Conservation (phyloP, 164 flowering plant genomes). For the Piper betle region DNA sequence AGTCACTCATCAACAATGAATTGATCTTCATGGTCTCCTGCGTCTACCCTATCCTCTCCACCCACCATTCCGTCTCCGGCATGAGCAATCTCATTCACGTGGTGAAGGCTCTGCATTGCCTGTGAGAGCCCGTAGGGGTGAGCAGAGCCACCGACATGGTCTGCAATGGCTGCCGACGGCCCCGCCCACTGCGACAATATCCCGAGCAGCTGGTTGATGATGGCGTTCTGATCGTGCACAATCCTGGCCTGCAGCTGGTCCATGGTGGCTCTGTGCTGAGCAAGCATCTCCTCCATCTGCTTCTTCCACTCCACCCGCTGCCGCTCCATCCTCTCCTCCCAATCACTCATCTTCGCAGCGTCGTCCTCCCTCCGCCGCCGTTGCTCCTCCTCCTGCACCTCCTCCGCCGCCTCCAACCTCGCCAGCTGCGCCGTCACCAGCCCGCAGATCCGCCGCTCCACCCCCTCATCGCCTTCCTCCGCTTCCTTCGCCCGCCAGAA, state of each 20-base stretch:
- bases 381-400: slow-evolving; percentile 51
- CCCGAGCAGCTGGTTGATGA: slow-evolving; percentile 62
- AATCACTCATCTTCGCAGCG: slow-evolving; percentile 43
- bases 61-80: slow-evolving; percentile 76
- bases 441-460: slow-evolving; percentile 36
- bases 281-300: slow-evolving; percentile 60
- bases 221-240: slow-evolving; percentile 69
- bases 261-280: slow-evolving; percentile 65
- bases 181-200: slow-evolving; percentile 78
- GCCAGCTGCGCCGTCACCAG: slow-evolving; percentile 44
- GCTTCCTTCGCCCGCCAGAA: no score
- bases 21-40: slow-evolving; percentile 78
- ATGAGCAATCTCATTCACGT: slow-evolving; percentile 72
- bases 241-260: slow-evolving; percentile 64
- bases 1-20: slow-evolving; percentile 71
- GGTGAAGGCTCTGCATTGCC: slow-evolving; percentile 82
- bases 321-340: slow-evolving; percentile 68
- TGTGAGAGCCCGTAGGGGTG: slow-evolving; percentile 78
- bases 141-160: slow-evolving; percentile 47
- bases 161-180: slow-evolving; percentile 52
- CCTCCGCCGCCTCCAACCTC: slow-evolving; percentile 49
- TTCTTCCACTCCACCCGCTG: slow-evolving; percentile 74
- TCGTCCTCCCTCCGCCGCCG: slow-evolving; percentile 56
- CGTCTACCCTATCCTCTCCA: slow-evolving; percentile 63
- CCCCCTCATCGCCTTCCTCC: slow-evolving; percentile 40